These are phyloP conservation scores for Macaranga tanarius DNA, from an alignment of 441 rosid genomes.

Conservation along the genomic window DNA sequence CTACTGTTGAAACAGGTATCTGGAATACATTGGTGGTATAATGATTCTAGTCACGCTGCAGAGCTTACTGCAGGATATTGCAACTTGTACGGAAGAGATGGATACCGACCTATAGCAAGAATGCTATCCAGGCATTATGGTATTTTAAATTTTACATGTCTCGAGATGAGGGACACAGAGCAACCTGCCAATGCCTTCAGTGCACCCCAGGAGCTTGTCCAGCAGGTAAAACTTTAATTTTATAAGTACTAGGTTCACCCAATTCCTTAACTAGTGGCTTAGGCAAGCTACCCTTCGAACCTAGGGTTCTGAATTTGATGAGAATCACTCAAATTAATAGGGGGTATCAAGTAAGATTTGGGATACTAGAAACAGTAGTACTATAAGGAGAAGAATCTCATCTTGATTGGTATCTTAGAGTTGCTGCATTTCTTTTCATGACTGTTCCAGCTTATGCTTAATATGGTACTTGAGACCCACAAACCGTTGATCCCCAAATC, in stretches of 20 bases:
- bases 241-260: background rate
- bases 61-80: slow-evolving; percentile 84
- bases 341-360: no score
- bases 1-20: slow-evolving; percentile 48
- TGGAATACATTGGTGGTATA: slow-evolving; percentile 85
- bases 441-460: no score
- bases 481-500: no score
- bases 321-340: no score
- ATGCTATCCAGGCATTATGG: slow-evolving; percentile 70
- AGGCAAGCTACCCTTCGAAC: no score
- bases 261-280: no score
- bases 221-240: slow-evolving; percentile 37
- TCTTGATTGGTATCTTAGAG: no score
- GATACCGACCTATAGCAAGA: slow-evolving; percentile 71
- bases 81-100: slow-evolving; percentile 63
- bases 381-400: no score
- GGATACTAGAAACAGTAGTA: no score
- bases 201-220: slow-evolving; percentile 75
- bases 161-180: slow-evolving; percentile 74
- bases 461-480: no score
- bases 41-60: slow-evolving; percentile 62
- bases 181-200: slow-evolving; percentile 50
- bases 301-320: no score
- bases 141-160: slow-evolving; percentile 74
- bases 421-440: no score